These are phyloP conservation scores for Aureobasidium sp. DNA, from an alignment of 2,329 filamentous ascomycete species.

Conservation along the genomic window DNA sequence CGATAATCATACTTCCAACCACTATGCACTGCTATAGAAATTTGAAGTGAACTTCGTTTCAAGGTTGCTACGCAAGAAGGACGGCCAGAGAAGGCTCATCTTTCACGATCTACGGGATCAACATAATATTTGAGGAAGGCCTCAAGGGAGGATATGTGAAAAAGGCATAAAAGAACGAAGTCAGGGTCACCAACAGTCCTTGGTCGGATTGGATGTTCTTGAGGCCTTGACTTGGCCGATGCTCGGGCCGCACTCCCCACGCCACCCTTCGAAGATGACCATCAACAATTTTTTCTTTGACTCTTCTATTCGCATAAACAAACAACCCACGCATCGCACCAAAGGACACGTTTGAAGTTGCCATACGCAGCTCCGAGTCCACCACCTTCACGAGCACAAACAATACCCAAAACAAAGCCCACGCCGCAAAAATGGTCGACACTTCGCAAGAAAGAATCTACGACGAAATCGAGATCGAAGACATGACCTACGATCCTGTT, in stretches of 20 bases:
- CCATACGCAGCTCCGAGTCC: neutral
- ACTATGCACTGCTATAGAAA: neutral
- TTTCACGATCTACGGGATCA: too few relatives aligned
- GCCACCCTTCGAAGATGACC: neutral
- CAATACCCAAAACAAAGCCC: neutral
- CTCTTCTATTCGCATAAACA: neutral
- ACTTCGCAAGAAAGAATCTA: neutral
- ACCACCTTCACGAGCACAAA: too few relatives aligned
- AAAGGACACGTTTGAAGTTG: neutral
- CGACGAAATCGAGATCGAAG: conserved; percentile 28
- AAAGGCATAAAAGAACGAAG: neutral
- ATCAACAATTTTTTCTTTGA: neutral
- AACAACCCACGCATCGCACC: neutral
- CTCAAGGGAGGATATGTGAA: neutral
- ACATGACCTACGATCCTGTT: conserved; percentile 82
- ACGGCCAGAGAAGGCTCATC: too few relatives aligned
- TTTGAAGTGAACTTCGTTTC: too few relatives aligned
- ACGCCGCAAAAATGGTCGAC: neutral
- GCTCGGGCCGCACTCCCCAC: neutral
- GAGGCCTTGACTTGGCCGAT: neutral
- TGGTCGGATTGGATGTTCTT: neutral
- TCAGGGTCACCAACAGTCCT: neutral
- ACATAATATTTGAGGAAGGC: too few relatives aligned
- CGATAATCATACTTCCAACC: neutral
- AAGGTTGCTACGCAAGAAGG: too few relatives aligned